Percentiles rank a stretch among this genome's conserved stretches.
Conservation (phyloP, 768 basidiomycete species). For the Auriscalpium microsporum region DNA sequence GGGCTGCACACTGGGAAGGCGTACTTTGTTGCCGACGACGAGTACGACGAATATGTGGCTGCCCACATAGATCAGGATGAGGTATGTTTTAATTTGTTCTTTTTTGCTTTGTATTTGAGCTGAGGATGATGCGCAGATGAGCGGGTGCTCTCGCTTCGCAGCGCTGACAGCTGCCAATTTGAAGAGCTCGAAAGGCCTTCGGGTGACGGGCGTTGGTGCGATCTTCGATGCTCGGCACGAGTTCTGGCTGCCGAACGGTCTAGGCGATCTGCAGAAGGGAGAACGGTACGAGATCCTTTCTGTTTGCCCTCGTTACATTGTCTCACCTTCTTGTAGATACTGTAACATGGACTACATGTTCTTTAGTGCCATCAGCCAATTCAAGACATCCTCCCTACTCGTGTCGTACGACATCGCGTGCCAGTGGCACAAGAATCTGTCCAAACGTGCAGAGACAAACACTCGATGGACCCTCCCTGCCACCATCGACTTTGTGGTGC, state of each 20-base stretch:
- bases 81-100: background rate
- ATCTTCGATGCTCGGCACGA: background rate
- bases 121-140: background rate
- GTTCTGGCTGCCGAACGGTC: background rate
- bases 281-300: background rate
- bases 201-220: background rate
- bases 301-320: background rate
- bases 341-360: background rate
- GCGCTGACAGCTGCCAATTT: background rate
- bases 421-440: background rate
- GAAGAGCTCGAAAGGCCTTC: background rate
- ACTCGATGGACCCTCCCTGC: background rate
- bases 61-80: background rate
- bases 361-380: background rate
- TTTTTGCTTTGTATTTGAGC: background rate
- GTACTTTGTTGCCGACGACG: background rate
- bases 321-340: background rate
- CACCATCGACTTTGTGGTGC: constrained; percentile 8
- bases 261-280: background rate
- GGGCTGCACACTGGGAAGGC: background rate
- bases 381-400: background rate
- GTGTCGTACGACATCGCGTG: background rate
- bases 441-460: background rate
- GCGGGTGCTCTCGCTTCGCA: background rate
- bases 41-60: background rate